Base-by-base conservation (phyloP, 805 yeast genomes). In the Clavispora asparagi region DNA sequence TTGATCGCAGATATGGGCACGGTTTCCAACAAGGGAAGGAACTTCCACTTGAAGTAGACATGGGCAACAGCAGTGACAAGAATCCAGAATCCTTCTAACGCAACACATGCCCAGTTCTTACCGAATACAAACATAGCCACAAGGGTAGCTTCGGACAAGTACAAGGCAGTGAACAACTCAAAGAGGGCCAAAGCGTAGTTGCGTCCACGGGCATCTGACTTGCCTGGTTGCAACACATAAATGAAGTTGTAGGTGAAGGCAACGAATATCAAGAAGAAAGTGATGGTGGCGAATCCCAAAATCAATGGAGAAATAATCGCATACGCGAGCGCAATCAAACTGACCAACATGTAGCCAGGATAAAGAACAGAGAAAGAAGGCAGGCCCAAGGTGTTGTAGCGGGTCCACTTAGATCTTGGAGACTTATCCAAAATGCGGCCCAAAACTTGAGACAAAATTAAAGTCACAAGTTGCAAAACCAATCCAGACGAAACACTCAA, bases 401-500 rank as follows among this genome's bases (percentile, higher is more conserved):
- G 81, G 49, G 65, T 79, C 97, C 97, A 92, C 71, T 85, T 87
- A 67, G 88, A 83, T 69, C 98, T 82, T 50, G 98, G 98, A 6
- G 98, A 89, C 44, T 78, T 76, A 63, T 90, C 96, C 50, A 94
- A 75, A 19, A 89, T 49, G 52, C 71, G 71, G 28, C 94, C 87
- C 48, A 91, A 71, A 32, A 85, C 69, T 60, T 85, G 82, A 43
- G 86, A 82, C 52, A 91, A 71, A 44, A 87, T 74, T 57, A 94
- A 72, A 2, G 82, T 78, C 36, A 83, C 90, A 45, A 88, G 64
- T 67, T 89, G 97, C 48, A 87, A 75, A 43, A 94, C 65, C 30
- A 82, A 70, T 50, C 87, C 88, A n/a, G 91, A 81, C 32, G 95
- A 81, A 42, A 84, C 70, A 4, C 90, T 70, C 53, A 92, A 72